Percentiles rank a stretch among this genome's conserved stretches.
phyloP scores from a whole-genome alignment of 768 basidiomycete genomes.

The Pholiota microspora region DNA sequence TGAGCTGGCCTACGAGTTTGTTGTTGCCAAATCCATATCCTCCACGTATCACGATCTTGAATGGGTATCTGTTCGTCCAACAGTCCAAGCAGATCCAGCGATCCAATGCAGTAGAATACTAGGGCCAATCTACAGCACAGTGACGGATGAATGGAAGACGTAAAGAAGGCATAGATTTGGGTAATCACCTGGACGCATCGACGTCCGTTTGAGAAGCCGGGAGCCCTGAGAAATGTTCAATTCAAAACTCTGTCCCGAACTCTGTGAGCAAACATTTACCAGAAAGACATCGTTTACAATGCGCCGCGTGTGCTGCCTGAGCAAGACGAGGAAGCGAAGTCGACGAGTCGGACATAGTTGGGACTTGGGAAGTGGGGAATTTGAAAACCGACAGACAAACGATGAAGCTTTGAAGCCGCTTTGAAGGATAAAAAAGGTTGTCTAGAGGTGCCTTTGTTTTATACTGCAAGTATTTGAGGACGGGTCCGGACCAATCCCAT shows the following conservation, averaged over 20 bases:
- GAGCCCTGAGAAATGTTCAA: constrained; percentile 38
- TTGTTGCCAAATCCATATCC: constrained; percentile 88
- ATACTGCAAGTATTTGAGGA: constrained; percentile 6
- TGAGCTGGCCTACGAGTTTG: constrained; percentile 42
- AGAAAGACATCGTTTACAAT: constrained; percentile 65
- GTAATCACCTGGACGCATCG: constrained; percentile 67
- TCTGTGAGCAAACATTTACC: constrained; percentile 26
- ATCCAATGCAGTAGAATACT: constrained; percentile 86
- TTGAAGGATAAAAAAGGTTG: neutral
- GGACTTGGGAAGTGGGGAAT: constrained; percentile 1
- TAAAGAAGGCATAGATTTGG: constrained; percentile 13
- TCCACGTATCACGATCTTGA: constrained; percentile 62
- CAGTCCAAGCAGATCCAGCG: constrained; percentile 71
- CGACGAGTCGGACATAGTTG: constrained; percentile 15
- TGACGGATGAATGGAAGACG: constrained; percentile 10
- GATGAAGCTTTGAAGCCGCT: no score
- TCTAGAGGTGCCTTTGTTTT: constrained; percentile 3
- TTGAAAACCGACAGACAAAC: constrained; percentile 8
- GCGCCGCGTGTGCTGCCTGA: constrained; percentile 56
- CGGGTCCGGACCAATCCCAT: constrained; percentile 7
- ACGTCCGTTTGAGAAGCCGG: constrained; percentile 66
- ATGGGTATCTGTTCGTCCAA: constrained; percentile 44
- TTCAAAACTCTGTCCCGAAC: constrained; percentile 1
- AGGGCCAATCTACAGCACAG: constrained; percentile 63
- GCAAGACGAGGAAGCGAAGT: constrained; percentile 33